Evolutionary conservation across 805 yeast genomes (phyloP), one percentile per base, ranked within the genome.

Genomic region (Barnettozyma populi): DNA sequence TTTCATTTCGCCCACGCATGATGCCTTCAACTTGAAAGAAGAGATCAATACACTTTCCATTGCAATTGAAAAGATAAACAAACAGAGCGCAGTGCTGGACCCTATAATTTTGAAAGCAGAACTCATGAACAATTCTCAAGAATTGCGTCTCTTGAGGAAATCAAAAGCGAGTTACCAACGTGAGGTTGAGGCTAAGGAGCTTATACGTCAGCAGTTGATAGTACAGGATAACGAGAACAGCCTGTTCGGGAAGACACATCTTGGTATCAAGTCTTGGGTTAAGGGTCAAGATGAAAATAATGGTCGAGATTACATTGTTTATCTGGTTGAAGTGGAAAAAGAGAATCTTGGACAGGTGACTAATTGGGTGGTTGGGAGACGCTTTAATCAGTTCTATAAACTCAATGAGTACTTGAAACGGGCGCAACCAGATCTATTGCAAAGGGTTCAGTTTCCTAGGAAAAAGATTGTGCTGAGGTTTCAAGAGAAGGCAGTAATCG

Each of bases 281-380:
- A 78, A 72, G 20, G 71, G 72, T 11, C 60, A 67, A n/a, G 82
- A 79, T 34, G 66, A 72, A 25, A 27, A 38, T 7, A 39, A 10
- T 21, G 81, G 83, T 0, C 76, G 73, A 45, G 86, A 79, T 38
- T 84, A 77, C 51, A 79, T 80, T 5, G 69, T 86, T 43, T 90
- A 90, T 64, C 75, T 88, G 25, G 83, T 92, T 27, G 89, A 84
- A 56, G 87, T 92, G 4, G 82, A 80, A 45, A 83, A 81, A 61
- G 68, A 58, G 9, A 31, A 64, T 27, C 78, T 76, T 3, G 73
- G 69, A 3, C 61, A 68, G 7, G 70, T 78, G 2, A 88, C 90
- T 0, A 85, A 88, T 0, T 92, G 97, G 97, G 80, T 87, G 45
- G 86, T 90, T n/a, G 92, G 96, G 0, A 69, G 97, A 55, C 71